phyloP scores from a whole-genome alignment of 2,329 filamentous ascomycete species.

The Aspergillus transmontanensis region DNA sequence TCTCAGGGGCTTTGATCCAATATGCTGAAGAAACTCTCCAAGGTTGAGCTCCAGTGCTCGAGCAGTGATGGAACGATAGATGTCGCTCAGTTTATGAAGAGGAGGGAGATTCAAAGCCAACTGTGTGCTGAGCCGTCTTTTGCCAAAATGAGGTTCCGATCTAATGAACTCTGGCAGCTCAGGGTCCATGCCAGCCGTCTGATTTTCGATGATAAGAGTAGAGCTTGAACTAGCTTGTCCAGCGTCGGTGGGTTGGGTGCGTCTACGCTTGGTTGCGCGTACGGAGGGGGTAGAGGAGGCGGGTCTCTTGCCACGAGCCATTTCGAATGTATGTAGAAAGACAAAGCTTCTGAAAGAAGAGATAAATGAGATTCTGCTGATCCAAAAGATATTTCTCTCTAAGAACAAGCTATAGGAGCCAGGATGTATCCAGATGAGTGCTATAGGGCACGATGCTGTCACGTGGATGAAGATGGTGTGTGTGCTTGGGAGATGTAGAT shows the following conservation, averaged over 20 bases:
- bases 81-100: slow-evolving; percentile 30
- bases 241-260: not conserved
- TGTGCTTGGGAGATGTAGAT: not conserved
- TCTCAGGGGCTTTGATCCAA: slow-evolving; percentile 47
- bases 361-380: not conserved
- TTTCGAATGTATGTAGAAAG: not conserved
- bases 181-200: not conserved
- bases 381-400: not conserved
- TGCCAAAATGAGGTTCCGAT: slow-evolving; percentile 16
- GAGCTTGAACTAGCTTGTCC: not conserved
- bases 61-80: slow-evolving; percentile 30
- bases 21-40: slow-evolving; percentile 44
- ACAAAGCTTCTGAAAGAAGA: not conserved
- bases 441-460: not conserved
- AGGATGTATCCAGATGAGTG: not conserved
- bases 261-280: not conserved
- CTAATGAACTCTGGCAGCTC: slow-evolving; percentile 27
- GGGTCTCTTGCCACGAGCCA: not conserved
- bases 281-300: not conserved
- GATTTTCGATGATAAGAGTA: not conserved
- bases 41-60: slow-evolving; percentile 40
- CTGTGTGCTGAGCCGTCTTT: slow-evolving; percentile 11
- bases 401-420: not conserved
- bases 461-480: not conserved
- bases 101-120: slow-evolving; percentile 28